Base-by-base conservation (phyloP, 2,329 filamentous ascomycete species). In the Dactylellina leptospora region DNA sequence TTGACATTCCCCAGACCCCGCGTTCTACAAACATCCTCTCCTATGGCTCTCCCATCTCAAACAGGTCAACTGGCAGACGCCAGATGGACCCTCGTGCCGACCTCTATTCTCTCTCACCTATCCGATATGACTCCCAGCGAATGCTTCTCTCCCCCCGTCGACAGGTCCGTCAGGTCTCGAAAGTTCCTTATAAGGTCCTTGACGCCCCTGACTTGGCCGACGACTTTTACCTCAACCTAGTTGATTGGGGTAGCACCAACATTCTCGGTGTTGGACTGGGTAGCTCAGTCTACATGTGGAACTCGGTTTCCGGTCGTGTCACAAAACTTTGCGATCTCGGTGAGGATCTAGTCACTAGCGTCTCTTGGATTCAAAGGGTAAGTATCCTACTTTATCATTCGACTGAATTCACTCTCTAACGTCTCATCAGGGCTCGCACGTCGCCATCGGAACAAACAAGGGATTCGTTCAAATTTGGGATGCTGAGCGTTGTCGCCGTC, bases 401-500 rank as follows among this genome's bases (percentile, higher is more conserved):
- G 33, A 2, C 10, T 38, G 42, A 62, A 75, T n/a, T 20, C 13
- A 47, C 28, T 42, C 16, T 11, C 36, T 40, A 6, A 40, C 11
- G 6, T 22, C 27, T 4, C 13, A 5, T n/a, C 75, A 87, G 82
- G 95, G 95, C 36, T 96, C 93, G 0, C 95, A 99, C 80, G 86
- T 99, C 62, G 91, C 95, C 2, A 96, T 99, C 76, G 95, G 95
- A 44, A 99, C 95, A 1, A 90, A 91, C 47, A 96, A 96, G 81
- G 95, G 95, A 4, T 84, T 96, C 33, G 93, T 99, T 2, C 93
- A 97, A 79, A 97, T 99, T 47, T 99, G 93, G 91, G 95, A 99
- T 81, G 95, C 93, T 1, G 90, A 96, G 78, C 89, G 90, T 78
- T 87, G 90, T 74, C 87, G 93, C 72, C 87, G 93, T 50, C 81